phyloP scores from a whole-genome alignment of 2,329 filamentous ascomycete genomes.

The Fusarium chlamydosporum region DNA sequence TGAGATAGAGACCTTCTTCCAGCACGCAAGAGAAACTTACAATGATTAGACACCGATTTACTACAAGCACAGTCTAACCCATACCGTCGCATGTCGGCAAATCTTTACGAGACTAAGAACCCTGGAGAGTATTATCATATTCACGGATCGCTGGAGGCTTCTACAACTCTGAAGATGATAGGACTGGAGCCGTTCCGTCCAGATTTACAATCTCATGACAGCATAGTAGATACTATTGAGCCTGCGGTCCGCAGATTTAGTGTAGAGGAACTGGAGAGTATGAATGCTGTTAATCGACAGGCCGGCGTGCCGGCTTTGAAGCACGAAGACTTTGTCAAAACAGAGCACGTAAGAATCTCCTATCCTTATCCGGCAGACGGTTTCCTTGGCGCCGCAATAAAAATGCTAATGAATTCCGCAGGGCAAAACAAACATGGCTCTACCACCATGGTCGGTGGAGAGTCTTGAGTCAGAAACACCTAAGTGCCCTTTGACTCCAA shows the following conservation, averaged over 20 bases:
- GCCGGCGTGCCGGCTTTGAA: slow-evolving; percentile 73
- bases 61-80: slow-evolving; percentile 77
- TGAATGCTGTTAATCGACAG: slow-evolving; percentile 69
- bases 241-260: slow-evolving; percentile 69
- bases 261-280: slow-evolving; percentile 67
- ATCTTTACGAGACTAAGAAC: slow-evolving; percentile 77
- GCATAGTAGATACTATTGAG: slow-evolving; percentile 72
- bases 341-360: slow-evolving; percentile 56
- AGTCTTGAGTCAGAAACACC: slow-evolving; percentile 65
- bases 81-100: slow-evolving; percentile 80
- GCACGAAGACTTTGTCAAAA: slow-evolving; percentile 70
- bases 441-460: slow-evolving; percentile 66
- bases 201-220: slow-evolving; percentile 71
- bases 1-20: neutral
- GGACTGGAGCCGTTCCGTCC: slow-evolving; percentile 73
- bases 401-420: slow-evolving; percentile 50
- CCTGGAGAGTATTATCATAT: slow-evolving; percentile 80
- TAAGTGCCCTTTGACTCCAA: slow-evolving; percentile 57
- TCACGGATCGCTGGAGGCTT: slow-evolving; percentile 80
- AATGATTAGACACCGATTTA: slow-evolving; percentile 75
- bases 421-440: slow-evolving; percentile 59
- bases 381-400: too few species aligned
- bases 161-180: slow-evolving; percentile 77
- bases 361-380: accelerated
- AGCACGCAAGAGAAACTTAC: neutral